Conservation (phyloP, 441 rosid genomes). For the Dalechampia spathulata region DNA sequence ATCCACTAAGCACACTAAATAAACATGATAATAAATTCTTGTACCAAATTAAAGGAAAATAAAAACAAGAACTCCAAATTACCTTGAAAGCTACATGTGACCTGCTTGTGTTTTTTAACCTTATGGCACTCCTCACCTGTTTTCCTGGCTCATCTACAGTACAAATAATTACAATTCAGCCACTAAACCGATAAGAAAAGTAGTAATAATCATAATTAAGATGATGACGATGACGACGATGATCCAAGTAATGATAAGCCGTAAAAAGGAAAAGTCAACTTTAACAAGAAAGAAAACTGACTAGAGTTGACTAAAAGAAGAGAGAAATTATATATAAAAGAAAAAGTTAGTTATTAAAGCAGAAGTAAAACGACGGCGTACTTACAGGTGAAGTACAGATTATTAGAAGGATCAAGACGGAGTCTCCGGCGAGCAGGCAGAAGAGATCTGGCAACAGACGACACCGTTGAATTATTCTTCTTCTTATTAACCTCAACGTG, state of each 20-base stretch:
- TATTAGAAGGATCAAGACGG: conserved; percentile 74
- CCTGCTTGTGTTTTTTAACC: conserved; percentile 81
- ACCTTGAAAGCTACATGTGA: conserved; percentile 94
- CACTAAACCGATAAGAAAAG: not conserved
- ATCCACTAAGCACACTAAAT: too few relatives aligned
- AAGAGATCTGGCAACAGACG: conserved; percentile 78
- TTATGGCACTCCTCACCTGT: conserved; percentile 87
- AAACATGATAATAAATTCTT: too few relatives aligned
- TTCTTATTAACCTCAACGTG: conserved; percentile 13
- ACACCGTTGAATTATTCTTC: conserved; percentile 28
- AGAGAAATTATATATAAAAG: too few relatives aligned
- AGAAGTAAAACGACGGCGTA: not conserved
- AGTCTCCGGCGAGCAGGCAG: conserved; percentile 82
- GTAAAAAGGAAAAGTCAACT: conserved; percentile 5
- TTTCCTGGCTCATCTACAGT: conserved; percentile 89
- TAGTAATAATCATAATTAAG: not conserved
- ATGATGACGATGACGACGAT: not conserved
- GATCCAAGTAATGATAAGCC: not conserved
- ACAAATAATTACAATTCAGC: not conserved
- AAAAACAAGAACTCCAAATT: not conserved
- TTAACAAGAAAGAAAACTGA: not conserved
- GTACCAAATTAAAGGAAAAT: too few relatives aligned
- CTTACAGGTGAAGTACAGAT: conserved; percentile 80
- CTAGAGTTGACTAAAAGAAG: not conserved
- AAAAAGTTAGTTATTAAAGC: not conserved